Conservation (phyloP, 2,329 filamentous ascomycete genomes). For the Cladobotryum protrusum region DNA sequence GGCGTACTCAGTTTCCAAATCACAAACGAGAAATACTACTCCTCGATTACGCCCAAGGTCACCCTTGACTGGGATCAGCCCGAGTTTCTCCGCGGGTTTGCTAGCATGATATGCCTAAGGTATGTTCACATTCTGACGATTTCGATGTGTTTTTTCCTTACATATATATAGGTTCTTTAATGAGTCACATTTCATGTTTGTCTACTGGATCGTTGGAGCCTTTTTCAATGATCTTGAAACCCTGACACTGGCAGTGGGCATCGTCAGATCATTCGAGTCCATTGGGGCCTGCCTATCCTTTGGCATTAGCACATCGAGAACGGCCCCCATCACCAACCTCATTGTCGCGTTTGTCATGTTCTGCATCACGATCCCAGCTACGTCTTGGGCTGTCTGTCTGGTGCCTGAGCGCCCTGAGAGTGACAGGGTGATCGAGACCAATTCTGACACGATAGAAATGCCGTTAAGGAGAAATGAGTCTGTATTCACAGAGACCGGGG, state of each 20-base stretch:
- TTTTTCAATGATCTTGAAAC: slow-evolving; percentile 47
- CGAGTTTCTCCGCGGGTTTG: slow-evolving; percentile 41
- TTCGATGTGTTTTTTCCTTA: slow-evolving; percentile 1
- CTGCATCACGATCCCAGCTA: slow-evolving; percentile 32
- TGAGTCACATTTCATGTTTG: slow-evolving; percentile 46
- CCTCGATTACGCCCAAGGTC: slow-evolving; percentile 11
- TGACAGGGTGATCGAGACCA: not conserved
- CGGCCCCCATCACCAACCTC: slow-evolving; percentile 42
- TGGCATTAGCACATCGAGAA: slow-evolving; percentile 40
- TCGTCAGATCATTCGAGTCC: slow-evolving; percentile 43
- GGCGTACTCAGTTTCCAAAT: slow-evolving; percentile 42
- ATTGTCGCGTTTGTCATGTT: slow-evolving; percentile 44
- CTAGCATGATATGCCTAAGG: slow-evolving; percentile 41
- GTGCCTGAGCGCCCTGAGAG: slow-evolving; percentile 25
- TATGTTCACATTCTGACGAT: slow-evolving; percentile 15
- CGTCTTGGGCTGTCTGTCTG: slow-evolving; percentile 28
- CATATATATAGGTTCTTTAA: slow-evolving; percentile 35
- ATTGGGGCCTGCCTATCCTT: slow-evolving; percentile 41
- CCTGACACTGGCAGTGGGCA: slow-evolving; percentile 41
- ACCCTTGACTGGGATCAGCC: slow-evolving; percentile 41
- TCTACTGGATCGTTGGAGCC: slow-evolving; percentile 45
- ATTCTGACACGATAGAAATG: not conserved
- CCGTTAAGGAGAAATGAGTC: not conserved
- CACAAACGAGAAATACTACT: slow-evolving; percentile 32
- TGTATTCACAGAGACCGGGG: not conserved